phyloP scores from a whole-genome alignment of 164 flowering plant species.

The Stephania japonica region DNA sequence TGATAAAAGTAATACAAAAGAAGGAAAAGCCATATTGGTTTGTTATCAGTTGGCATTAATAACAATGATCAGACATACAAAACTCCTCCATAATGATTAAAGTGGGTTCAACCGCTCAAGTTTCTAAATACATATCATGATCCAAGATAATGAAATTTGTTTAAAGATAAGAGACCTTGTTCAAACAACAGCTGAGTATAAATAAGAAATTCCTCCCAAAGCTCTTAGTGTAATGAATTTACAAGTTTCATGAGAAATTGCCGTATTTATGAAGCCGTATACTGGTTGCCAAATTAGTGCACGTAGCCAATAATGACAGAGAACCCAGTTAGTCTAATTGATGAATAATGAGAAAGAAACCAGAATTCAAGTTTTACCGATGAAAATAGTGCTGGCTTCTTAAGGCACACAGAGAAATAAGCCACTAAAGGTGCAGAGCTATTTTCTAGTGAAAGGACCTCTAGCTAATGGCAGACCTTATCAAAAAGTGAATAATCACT shows the following conservation, averaged over 20 bases:
- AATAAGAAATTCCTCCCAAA: not conserved
- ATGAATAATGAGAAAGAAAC: not conserved
- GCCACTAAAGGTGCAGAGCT: not conserved
- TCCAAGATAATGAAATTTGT: not conserved
- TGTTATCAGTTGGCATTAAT: not conserved
- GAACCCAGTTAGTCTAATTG: not conserved
- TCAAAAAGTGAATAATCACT: not conserved
- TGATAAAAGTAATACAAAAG: too few species aligned
- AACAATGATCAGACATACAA: not conserved
- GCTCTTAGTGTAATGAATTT: not conserved
- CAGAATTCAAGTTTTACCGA: not conserved
- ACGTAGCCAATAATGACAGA: not conserved
- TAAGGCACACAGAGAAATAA: not conserved
- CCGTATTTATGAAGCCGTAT: not conserved
- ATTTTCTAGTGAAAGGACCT: not conserved
- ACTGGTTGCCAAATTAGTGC: not conserved
- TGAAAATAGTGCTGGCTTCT: not conserved
- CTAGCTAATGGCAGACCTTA: not conserved
- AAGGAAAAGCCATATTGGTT: not conserved
- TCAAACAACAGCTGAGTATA: not conserved
- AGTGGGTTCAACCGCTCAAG: not conserved
- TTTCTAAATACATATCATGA: not conserved
- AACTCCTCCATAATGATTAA: not conserved
- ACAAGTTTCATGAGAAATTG: not conserved
- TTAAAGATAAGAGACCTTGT: not conserved